Evolutionary conservation across 768 basidiomycete species (phyloP), one percentile per base, ranked within the genome.

Genomic region (Russula earlei): DNA sequence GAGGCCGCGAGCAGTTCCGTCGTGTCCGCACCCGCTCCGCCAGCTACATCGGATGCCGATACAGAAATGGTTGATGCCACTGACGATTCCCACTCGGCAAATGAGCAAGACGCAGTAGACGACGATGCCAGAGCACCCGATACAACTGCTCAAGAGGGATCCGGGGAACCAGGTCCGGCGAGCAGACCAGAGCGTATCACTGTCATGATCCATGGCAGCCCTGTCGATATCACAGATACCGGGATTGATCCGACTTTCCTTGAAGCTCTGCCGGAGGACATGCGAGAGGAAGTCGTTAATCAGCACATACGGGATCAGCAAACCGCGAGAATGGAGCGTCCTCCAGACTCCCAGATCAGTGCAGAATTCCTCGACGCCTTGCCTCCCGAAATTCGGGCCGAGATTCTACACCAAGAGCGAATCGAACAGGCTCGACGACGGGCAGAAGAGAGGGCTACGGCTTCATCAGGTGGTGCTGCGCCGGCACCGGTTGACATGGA

Each of bases 181-280:
- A 68, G 62, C 50, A 64, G 65, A n/a, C 66, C 74, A 36, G 77
- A 83, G 61, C 83, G 96, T 34, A 77, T 95, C 25, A 91, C 89
- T 1, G 87, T 99, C 65, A 78, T 82, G 72, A 91, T 99, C 51
- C 90, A 93, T 68, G 96, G 96, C 49, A 89, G 82, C 60, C 77
- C 84, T 7, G 91, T 98, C 25, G 96, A 99, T 67, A 99, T 99
- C 67, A 99, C 96, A 2, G 93, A 98, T 64, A 95, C 93, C 36
- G 96, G 96, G 5, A 97, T 99, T 66, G 96, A 99, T 67, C 91
- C 94, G 2, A 93, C 91, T 5, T 99, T 99, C 79, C 74, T 99
- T 55, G 93, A 97, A 71, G 96, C 96, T 24, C 73, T 99, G 9
- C 96, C 96, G 0, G 96, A 99, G 66, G 95, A 98, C 62, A 98